Conservation (phyloP, 768 basidiomycete genomes). For the Naganishia onofrii region DNA sequence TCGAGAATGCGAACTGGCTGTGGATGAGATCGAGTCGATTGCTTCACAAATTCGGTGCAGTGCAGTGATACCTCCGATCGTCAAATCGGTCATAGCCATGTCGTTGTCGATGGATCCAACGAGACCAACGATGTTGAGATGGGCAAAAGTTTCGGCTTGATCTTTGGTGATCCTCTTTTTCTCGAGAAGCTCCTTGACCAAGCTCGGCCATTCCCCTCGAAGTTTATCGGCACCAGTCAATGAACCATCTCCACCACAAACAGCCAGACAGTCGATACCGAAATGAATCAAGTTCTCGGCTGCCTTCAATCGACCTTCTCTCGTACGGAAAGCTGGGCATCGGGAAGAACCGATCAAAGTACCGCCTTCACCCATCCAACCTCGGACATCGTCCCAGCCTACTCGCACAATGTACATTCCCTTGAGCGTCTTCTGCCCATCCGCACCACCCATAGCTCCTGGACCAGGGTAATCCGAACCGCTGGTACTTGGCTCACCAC, state of each 20-base stretch:
- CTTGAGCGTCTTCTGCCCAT: conserved; percentile 62
- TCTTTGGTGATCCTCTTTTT: conserved; percentile 71
- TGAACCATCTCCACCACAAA: conserved; percentile 96
- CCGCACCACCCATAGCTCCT: neutral
- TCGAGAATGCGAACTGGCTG: conserved; percentile 89
- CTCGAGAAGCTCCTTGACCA: conserved; percentile 66
- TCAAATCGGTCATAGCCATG: conserved; percentile 95
- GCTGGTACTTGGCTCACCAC: neutral
- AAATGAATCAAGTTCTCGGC: conserved; percentile 89
- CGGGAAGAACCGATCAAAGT: conserved; percentile 51
- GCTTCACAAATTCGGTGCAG: conserved; percentile 95
- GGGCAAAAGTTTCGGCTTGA: conserved; percentile 68
- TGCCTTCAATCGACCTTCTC: conserved; percentile 82
- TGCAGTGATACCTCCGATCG: conserved; percentile 93
- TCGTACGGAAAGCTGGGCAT: conserved; percentile 63
- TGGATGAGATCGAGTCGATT: conserved; percentile 96
- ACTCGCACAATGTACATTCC: conserved; percentile 90
- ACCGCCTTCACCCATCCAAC: conserved; percentile 75
- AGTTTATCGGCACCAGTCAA: conserved; percentile 94
- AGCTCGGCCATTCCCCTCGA: conserved; percentile 87
- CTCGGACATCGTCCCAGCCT: conserved; percentile 96
- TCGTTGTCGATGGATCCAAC: conserved; percentile 99
- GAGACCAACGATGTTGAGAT: conserved; percentile 94
- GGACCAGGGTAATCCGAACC: conserved; percentile 4
- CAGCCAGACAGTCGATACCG: conserved; percentile 93